These are phyloP conservation scores for Novymonas esmeraldas DNA, from an alignment of 208 protist genomes.

Conservation along the genomic window DNA sequence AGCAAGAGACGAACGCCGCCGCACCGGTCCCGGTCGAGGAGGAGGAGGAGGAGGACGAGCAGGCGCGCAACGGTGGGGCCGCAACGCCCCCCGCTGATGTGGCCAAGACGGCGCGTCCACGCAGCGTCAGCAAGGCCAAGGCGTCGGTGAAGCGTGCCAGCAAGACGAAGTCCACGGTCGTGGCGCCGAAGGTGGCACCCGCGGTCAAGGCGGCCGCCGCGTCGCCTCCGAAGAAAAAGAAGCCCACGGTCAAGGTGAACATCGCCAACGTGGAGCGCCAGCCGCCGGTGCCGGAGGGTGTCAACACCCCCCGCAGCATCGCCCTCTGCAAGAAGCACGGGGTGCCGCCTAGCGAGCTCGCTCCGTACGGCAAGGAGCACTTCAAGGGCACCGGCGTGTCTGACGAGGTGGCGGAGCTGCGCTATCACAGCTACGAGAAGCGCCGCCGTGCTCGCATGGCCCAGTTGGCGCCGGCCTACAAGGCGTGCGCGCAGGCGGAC, in stretches of 20 bases:
- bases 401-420: constrained; percentile 49
- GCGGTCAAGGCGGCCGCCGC: constrained; percentile 8
- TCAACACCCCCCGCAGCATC: constrained; percentile 80
- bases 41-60: neutral
- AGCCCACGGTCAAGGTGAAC: constrained; percentile 29
- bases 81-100: neutral
- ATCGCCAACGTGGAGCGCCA: constrained; percentile 55
- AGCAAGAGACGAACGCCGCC: neutral
- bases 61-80: no score
- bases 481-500: neutral
- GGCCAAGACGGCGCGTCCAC: constrained; percentile 7
- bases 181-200: constrained; percentile 1
- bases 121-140: constrained; percentile 6
- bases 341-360: constrained; percentile 60
- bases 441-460: constrained; percentile 58
- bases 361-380: constrained; percentile 36
- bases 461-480: constrained; percentile 40
- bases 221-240: constrained; percentile 23
- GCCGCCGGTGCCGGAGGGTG: constrained; percentile 42
- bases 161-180: neutral
- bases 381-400: constrained; percentile 55
- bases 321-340: constrained; percentile 55
- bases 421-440: constrained; percentile 71
- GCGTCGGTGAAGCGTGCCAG: neutral
- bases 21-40: neutral